These are phyloP conservation scores for Datura wrightii DNA, from an alignment of 257 asterid species.

Conservation along the genomic window DNA sequence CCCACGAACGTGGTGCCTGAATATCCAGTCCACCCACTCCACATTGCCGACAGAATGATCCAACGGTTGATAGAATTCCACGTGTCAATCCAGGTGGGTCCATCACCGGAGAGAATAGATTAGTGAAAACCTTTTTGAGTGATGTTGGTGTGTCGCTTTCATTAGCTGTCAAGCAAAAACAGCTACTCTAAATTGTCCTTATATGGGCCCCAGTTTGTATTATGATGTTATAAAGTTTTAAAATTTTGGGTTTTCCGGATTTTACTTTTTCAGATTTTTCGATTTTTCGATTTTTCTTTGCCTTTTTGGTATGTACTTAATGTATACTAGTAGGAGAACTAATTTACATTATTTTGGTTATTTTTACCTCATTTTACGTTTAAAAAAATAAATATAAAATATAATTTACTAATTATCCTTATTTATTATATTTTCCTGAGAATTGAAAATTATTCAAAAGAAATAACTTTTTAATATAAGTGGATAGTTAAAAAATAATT, in stretches of 20 bases:
- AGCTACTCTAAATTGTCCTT: neutral
- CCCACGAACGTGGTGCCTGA: neutral
- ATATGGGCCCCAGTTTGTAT: neutral
- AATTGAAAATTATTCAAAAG: too few relatives aligned
- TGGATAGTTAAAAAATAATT: too few relatives aligned
- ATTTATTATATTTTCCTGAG: too few relatives aligned
- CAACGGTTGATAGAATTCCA: constrained; percentile 34
- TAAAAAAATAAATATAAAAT: too few relatives aligned
- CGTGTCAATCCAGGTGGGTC: constrained; percentile 40
- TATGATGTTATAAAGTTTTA: constrained; percentile 23
- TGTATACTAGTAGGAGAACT: neutral
- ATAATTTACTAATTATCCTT: too few relatives aligned
- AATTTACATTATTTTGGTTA: neutral
- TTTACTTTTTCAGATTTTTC: neutral
- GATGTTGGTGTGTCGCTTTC: constrained; percentile 47
- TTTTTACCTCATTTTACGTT: too few relatives aligned
- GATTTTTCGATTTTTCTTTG: neutral
- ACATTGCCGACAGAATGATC: constrained; percentile 52
- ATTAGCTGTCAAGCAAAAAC: constrained; percentile 43
- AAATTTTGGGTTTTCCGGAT: neutral
- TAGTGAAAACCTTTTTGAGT: constrained; percentile 33
- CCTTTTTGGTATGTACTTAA: neutral
- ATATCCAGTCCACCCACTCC: constrained; percentile 11
- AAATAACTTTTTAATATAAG: too few relatives aligned
- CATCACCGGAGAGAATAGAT: constrained; percentile 31